Evolutionary conservation across 2,329 filamentous ascomycete species (phyloP).

Genomic region (Fusarium sp.): DNA sequence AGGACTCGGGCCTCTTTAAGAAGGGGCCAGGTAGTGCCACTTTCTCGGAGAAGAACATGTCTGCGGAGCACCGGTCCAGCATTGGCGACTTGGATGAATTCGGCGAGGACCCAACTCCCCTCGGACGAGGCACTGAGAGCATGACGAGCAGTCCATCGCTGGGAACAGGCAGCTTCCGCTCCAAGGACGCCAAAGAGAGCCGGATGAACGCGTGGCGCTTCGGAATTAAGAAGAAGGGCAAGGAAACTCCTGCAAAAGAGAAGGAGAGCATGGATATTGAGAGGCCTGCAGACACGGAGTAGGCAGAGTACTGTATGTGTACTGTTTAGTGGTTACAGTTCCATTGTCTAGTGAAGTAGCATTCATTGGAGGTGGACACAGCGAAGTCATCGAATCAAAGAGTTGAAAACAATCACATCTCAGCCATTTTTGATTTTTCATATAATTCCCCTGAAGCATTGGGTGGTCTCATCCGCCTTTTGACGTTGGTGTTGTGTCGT

Average conservation of each 20-base stretch:
- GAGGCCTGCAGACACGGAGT: constrained; percentile 47
- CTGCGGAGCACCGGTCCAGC: constrained; percentile 66
- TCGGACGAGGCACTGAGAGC: constrained; percentile 67
- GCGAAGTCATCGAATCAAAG: constrained; percentile 25
- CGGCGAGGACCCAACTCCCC: constrained; percentile 56
- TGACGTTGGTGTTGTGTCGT: not conserved
- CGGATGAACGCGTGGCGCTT: constrained; percentile 67
- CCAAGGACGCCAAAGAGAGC: constrained; percentile 56
- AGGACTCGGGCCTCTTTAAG: constrained; percentile 67
- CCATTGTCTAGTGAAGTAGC: constrained; percentile 10
- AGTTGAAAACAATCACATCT: constrained; percentile 16
- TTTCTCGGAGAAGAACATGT: constrained; percentile 68
- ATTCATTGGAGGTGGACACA: constrained; percentile 21
- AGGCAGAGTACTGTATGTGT: constrained; percentile 13
- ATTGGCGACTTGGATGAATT: constrained; percentile 67
- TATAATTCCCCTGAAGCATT: not conserved
- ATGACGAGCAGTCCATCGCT: constrained; percentile 67
- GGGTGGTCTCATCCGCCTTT: not conserved
- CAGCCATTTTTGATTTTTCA: not conserved
- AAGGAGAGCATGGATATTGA: constrained; percentile 69
- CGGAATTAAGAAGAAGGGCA: constrained; percentile 71
- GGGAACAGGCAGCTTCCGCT: constrained; percentile 61
- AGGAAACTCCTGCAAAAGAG: constrained; percentile 54
- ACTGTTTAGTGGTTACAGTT: constrained; percentile 8
- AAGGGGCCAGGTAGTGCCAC: constrained; percentile 68